These are phyloP conservation scores for Fusarium chlamydosporum DNA, from an alignment of 2,329 filamentous ascomycete species.

Conservation along the genomic window DNA sequence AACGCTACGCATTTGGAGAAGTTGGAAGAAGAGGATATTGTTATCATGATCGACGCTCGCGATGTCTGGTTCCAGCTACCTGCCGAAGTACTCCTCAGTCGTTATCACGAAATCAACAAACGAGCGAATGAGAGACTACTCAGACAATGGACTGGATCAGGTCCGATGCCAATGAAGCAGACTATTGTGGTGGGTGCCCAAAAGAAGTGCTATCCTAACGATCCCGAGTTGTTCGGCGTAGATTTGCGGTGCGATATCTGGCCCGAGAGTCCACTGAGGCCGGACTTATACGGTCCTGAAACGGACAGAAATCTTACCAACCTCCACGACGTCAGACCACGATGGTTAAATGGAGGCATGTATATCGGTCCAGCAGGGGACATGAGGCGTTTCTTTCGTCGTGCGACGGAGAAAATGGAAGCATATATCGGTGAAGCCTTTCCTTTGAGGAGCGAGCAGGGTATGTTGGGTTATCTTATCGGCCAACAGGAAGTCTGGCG, in stretches of 20 bases:
- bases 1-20: background rate
- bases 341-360: constrained; percentile 20
- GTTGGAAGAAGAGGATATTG: constrained; percentile 4
- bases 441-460: constrained; percentile 5
- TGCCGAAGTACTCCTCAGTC: constrained; percentile 11
- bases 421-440: background rate
- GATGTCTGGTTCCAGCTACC: constrained; percentile 30
- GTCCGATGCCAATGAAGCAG: constrained; percentile 17
- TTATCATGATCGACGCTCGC: constrained; percentile 14
- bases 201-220: background rate
- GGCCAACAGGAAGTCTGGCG: constrained; percentile 19
- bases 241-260: background rate
- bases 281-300: background rate
- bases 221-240: background rate
- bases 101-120: constrained; percentile 25
- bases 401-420: background rate
- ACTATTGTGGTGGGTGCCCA: background rate
- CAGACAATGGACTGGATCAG: background rate
- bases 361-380: constrained; percentile 19
- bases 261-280: background rate
- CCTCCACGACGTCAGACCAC: background rate
- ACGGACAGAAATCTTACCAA: constrained; percentile 5
- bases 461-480: background rate
- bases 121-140: constrained; percentile 12
- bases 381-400: constrained; percentile 20